Evolutionary conservation across 1,284 basidiomycete species (phyloP), one percentile per base, ranked within the genome.

Genomic region (Ustilago bromivora): DNA sequence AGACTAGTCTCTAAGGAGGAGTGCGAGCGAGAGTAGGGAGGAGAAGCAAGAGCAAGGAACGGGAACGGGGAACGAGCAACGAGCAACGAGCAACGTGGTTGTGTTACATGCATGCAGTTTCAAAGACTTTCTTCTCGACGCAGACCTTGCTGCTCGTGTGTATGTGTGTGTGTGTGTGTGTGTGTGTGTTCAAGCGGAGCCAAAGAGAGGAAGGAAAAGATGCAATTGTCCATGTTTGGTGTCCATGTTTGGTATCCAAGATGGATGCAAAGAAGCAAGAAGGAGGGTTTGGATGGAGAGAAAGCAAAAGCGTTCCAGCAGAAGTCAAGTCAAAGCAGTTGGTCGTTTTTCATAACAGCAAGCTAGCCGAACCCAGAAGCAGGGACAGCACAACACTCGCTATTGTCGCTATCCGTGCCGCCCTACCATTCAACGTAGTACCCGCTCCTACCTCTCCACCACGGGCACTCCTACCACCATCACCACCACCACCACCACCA

Each of bases 1-100:
- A 83, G 59, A 75, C 66, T 17, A 74, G 71, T 0, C 57, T 82
- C 3, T 82, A 66, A 47, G 36, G 13, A 13, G 36, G 36, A 10
- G 36, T 23, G 23, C 23, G 23, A 23, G 23, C 23, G 23, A 23
- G 23, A 23, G 23, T 23, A 66, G 55, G 36, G 13, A 13, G 36
- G 36, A 10, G 36, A 28, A 28, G 23, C 23, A 28, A 28, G 23
- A 28, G 23, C 23, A 28, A 28, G 23, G 23, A 28, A 28, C 3
- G 23, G 23, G 23, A 28, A 28, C 23, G 23, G 3, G 3, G 3
- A 3, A 28, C 23, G 23, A 28, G 23, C 23, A 28, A 28, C 23
- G 23, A 28, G 23, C 23, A 28, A 28, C 2, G 23, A 28, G 23
- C 23, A 28, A 28, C 3, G 23, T 28, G 23, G 23, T 28, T 28